These are phyloP conservation scores for Hyphopichia khmerensis DNA, from an alignment of 1,139 yeast species.

Conservation along the genomic window DNA sequence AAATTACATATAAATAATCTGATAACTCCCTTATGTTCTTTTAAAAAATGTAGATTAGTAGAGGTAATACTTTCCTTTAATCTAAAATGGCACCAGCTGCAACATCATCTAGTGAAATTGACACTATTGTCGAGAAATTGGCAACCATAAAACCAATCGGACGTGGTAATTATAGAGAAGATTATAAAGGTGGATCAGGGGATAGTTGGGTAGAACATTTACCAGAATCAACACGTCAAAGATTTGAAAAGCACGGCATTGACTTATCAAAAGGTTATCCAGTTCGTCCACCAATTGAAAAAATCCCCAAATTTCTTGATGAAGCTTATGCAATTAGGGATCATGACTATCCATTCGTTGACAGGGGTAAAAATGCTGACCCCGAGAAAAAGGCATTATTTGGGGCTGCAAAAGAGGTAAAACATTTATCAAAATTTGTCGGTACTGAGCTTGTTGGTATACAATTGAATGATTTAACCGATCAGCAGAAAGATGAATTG, in stretches of 20 bases:
- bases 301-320: constrained; percentile 15
- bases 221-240: constrained; percentile 33
- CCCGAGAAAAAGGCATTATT: constrained; percentile 22
- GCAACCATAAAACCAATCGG: constrained; percentile 27
- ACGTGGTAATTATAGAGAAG: constrained; percentile 2
- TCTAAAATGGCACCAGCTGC: constrained; percentile 5
- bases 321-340: constrained; percentile 14
- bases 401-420: constrained; percentile 42
- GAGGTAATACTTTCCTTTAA: too few relatives aligned
- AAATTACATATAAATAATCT: background rate
- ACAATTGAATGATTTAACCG: constrained; percentile 47
- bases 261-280: constrained; percentile 48
- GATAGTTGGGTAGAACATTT: constrained; percentile 20
- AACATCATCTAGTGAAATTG: constrained; percentile 59
- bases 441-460: constrained; percentile 60
- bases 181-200: constrained; percentile 11
- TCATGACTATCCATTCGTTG: constrained; percentile 14
- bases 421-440: constrained; percentile 33
- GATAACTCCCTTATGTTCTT: background rate
- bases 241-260: constrained; percentile 36
- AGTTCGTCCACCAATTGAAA: constrained; percentile 25
- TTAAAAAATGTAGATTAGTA: too few relatives aligned
- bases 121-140: constrained; percentile 93
- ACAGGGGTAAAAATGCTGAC: constrained; percentile 18
- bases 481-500: constrained; percentile 53